A percentile compares a stretch with the other conserved stretches of the same genome.
Evolutionary conservation across 768 basidiomycete genomes (phyloP).

Genomic region (Amanita thiersii): DNA sequence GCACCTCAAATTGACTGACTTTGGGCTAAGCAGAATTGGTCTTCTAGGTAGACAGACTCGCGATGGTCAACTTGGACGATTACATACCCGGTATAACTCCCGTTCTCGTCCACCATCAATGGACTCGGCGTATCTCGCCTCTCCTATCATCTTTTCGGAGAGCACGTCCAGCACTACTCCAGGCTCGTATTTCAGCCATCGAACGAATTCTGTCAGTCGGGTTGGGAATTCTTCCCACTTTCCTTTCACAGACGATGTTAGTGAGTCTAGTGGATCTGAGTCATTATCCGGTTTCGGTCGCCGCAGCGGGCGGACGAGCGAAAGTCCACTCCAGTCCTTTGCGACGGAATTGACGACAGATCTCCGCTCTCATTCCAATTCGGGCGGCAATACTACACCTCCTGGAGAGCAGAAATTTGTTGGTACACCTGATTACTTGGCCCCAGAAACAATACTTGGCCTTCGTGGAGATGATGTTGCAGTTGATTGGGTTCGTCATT

Average conservation of each 20-base stretch:
- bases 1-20: slow-evolving; percentile 96
- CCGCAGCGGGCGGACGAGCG: slow-evolving; percentile 41
- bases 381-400: slow-evolving; percentile 55
- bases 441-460: slow-evolving; percentile 92
- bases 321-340: slow-evolving; percentile 83
- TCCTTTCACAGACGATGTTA: slow-evolving; percentile 67
- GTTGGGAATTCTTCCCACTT: slow-evolving; percentile 60
- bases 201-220: slow-evolving; percentile 51
- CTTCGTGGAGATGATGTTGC: slow-evolving; percentile 90
- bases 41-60: slow-evolving; percentile 94
- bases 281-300: slow-evolving; percentile 48
- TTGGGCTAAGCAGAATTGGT: slow-evolving; percentile 95
- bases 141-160: slow-evolving; percentile 61
- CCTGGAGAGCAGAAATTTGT: slow-evolving; percentile 91
- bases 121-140: slow-evolving; percentile 73
- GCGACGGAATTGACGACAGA: slow-evolving; percentile 80
- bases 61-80: slow-evolving; percentile 46
- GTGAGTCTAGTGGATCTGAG: slow-evolving; percentile 85
- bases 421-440: slow-evolving; percentile 96
- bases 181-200: slow-evolving; percentile 70
- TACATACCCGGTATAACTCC: slow-evolving; percentile 48
- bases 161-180: slow-evolving; percentile 11
- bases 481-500: slow-evolving; percentile 85
- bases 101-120: slow-evolving; percentile 77
- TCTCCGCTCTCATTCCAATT: slow-evolving; percentile 68